Evolutionary conservation across 495 filamentous ascomycete species (phyloP), one percentile per base, ranked within the genome.

Genomic region (Xylaria flabelliformis): DNA sequence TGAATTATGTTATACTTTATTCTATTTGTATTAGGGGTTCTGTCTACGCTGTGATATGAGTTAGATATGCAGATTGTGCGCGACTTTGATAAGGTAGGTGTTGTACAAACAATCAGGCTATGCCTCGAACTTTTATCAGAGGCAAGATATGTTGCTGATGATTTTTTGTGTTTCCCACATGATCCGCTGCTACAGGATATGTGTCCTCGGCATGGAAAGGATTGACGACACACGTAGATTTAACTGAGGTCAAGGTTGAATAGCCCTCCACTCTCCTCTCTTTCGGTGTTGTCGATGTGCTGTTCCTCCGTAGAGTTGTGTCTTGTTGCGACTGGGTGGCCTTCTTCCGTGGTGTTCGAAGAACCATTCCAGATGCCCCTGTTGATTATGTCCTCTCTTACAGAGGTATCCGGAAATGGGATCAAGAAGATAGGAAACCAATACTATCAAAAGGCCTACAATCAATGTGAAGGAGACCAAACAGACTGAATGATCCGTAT

Each of bases 401-500:
- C 34, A 29, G 10, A 74, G n/a, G n/a, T 19, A 53, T 1, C 32
- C 50, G 66, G 50, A 55, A 15, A 73, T 17, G 3, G 71, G 50
- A 19, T 77, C 75, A 12, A 75, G 48, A 13, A 36, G 50, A 39
- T 68, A 71, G 17, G 73, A 75, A 24, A 63, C n/a, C 32, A 74
- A 15, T 13, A 74, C 68, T 2, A 73, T 51, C 15, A 77, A 19
- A 15, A 70, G n/a, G 13, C 75, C 75, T 7, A 71, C 13, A 6
- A 67, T 50, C 26, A 51, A n/a, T 17, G 66, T 67, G 41, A 77
- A 55, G 19, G 0, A 75, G 73, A 36, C 75, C 73, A 42, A 77
- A 70, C 3, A 73, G 17, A 53, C 66, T 73, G 32, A 77, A 75
- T 0, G 73, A 75, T 9, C 64, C 15, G 50, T 75, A 67, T 3